These are phyloP conservation scores for Fusarium staphyleae DNA, from an alignment of 2,329 filamentous ascomycete species.

Conservation along the genomic window DNA sequence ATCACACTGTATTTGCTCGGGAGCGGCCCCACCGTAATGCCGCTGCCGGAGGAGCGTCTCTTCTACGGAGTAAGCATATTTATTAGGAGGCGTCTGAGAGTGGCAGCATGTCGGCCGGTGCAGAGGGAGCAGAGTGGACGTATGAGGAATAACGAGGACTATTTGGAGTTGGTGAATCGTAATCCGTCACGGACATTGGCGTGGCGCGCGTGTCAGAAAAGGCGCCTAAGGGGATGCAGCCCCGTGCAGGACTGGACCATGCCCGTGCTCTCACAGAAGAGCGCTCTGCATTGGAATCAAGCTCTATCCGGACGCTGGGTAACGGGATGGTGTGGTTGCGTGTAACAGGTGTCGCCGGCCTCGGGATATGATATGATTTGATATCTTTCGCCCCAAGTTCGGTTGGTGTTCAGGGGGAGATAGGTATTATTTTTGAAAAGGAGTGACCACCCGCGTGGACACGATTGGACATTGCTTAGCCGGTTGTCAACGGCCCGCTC, in stretches of 20 bases:
- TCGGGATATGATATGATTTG: slow-evolving; percentile 10
- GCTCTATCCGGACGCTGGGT: slow-evolving; percentile 11
- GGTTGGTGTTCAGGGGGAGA: not conserved
- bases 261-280: slow-evolving; percentile 1
- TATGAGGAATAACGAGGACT: not conserved
- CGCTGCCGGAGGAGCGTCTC: slow-evolving; percentile 26
- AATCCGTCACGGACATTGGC: slow-evolving; percentile 12
- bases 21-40: slow-evolving; percentile 30
- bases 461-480: not conserved
- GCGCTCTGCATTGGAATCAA: not conserved
- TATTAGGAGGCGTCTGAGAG: slow-evolving; percentile 12
- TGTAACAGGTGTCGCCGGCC: slow-evolving; percentile 8
- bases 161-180: not conserved
- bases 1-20: slow-evolving; percentile 21
- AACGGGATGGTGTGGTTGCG: not conserved
- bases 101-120: slow-evolving; percentile 16
- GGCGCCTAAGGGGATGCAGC: slow-evolving; percentile 20
- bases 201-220: slow-evolving; percentile 13
- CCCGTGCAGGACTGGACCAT: slow-evolving; percentile 25
- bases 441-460: not conserved
- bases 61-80: slow-evolving; percentile 13
- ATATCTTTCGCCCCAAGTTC: slow-evolving; percentile 1
- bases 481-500: not conserved
- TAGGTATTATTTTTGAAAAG: not conserved
- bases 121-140: slow-evolving; percentile 13